Evolutionary conservation across 2,329 filamentous ascomycete genomes (phyloP), one percentile per base, ranked within the genome.

Genomic region (Calycina herbarum): DNA sequence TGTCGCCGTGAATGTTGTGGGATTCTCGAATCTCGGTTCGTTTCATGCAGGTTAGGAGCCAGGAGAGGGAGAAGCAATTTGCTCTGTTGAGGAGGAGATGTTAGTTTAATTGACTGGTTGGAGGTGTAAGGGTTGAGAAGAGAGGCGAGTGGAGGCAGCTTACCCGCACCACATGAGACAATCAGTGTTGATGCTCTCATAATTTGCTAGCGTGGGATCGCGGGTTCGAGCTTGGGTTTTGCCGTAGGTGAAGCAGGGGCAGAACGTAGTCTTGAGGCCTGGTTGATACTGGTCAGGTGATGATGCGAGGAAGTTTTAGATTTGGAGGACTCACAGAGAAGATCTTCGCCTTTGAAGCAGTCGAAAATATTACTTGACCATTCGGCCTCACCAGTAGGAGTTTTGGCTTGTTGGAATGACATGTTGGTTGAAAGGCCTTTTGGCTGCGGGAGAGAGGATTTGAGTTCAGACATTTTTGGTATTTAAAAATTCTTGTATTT

Each of bases 1-100:
- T 70, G 56, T 76, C 78, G 8, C 77, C 79, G 11, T 74, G 72
- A 69, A 74, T 70, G 31, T 59, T 61, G 62, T 72, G 73, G 31
- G 63, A 62, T 15, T 67, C 59, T 6, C 72, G 69, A 42, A 73
- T 67, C 11, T 69, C 65, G 10, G 40, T 31, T 38, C 72, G 73
- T 57, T 71, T 69, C 62, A 73, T 45, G 42, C 71, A 68, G 8
- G 64, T 63, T 51, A 73, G 66, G 29, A 40, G 29, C 42, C 57
- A 64, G n/a, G 8, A 13, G 56, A 64, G n/a, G 42, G 24, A 8
- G 60, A 56, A 62, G 60, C 60, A 62, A 8, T 56, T 38, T 56
- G 60, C 60, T 38, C 60, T 62, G n/a, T 38, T 17, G 11, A n/a
- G 24, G 8, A 8, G 48, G 3, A 54, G 5, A 24, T 42, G 15